Conservation (phyloP, 345 rosid species). For the Geranium rotundifolium region DNA sequence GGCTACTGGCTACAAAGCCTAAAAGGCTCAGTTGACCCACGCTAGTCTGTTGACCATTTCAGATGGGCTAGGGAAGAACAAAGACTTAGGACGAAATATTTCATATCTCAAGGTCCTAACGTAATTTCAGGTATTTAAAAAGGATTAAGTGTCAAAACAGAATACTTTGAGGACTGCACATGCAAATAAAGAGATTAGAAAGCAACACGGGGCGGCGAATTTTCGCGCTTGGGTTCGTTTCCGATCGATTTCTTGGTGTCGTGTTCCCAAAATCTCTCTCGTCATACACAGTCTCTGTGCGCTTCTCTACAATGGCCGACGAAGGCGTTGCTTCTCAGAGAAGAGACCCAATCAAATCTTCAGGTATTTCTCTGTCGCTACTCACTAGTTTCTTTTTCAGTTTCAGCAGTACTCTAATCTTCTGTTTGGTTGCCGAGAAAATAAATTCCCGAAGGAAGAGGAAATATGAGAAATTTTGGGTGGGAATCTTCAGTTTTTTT, state of each 20-base stretch:
- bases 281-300: neutral
- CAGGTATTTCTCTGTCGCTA: slow-evolving; percentile 29
- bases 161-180: neutral
- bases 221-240: slow-evolving; percentile 21
- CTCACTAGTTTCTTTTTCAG: neutral
- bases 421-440: slow-evolving; percentile 13
- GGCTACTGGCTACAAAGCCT: no score
- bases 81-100: no score
- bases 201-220: slow-evolving; percentile 12
- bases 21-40: no score
- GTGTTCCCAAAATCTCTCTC: neutral
- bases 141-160: neutral
- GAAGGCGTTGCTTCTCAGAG: slow-evolving; percentile 37
- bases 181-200: neutral
- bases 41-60: no score
- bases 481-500: neutral
- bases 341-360: slow-evolving; percentile 69
- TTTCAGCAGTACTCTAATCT: slow-evolving; percentile 7
- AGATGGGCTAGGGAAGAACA: no score
- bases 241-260: neutral
- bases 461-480: neutral
- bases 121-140: neutral
- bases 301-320: slow-evolving; percentile 44
- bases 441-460: neutral
- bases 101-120: neutral